phyloP scores from a whole-genome alignment of 331 rosid genomes.

The Malus hybrid region DNA sequence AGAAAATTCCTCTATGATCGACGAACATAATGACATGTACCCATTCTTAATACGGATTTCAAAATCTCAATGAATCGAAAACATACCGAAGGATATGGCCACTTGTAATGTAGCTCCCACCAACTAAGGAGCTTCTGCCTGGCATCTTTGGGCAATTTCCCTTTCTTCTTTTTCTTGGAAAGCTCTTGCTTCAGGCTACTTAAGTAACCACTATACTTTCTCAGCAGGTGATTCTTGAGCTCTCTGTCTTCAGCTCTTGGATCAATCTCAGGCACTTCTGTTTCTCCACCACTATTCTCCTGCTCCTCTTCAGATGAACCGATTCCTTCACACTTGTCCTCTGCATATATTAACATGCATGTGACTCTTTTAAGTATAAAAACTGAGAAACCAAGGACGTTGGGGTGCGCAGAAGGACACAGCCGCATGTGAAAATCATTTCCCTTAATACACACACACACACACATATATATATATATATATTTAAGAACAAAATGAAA shows the following conservation, averaged over 20 bases:
- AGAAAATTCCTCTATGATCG: background rate
- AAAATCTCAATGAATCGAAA: background rate
- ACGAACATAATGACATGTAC: background rate
- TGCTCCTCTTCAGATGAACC: slow-evolving; percentile 92
- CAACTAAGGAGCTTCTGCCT: slow-evolving; percentile 90
- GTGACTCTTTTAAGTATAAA: no score
- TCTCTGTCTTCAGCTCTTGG: slow-evolving; percentile 93
- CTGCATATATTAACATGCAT: slow-evolving; percentile 18
- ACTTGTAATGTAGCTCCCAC: slow-evolving; percentile 99
- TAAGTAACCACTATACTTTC: slow-evolving; percentile 88
- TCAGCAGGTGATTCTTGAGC: slow-evolving; percentile 75
- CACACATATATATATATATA: no score
- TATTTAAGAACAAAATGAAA: no score
- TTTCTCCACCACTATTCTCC: slow-evolving; percentile 79
- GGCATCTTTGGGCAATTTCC: slow-evolving; percentile 96
- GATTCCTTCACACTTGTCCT: slow-evolving; percentile 67
- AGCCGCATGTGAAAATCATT: no score
- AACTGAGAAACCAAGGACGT: background rate
- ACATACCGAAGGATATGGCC: slow-evolving; percentile 97
- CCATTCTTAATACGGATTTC: background rate
- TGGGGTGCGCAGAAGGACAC: background rate
- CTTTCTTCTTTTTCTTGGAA: slow-evolving; percentile 96
- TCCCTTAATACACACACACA: no score
- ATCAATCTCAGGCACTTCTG: slow-evolving; percentile 75
- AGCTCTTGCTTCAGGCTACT: slow-evolving; percentile 97